Percentiles rank a stretch among this genome's conserved stretches.
Conservation (phyloP, 495 filamentous ascomycete genomes). For the Hyaloscypha finlandica region DNA sequence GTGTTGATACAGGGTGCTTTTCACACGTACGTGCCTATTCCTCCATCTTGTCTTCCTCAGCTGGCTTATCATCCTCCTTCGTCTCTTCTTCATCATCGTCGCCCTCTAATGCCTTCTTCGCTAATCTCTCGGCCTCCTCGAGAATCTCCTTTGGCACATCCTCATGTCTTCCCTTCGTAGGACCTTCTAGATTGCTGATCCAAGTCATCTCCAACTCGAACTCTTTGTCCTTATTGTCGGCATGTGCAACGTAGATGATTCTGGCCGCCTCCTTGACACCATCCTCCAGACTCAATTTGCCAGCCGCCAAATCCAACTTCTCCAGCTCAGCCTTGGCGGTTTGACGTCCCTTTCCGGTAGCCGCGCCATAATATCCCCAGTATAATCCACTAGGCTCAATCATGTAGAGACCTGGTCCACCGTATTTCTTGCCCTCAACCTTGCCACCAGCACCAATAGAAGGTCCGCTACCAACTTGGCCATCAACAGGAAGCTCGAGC, state of each 20-base stretch:
- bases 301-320: slow-evolving; percentile 86
- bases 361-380: slow-evolving; percentile 98
- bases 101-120: slow-evolving; percentile 73
- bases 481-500: slow-evolving; percentile 76
- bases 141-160: slow-evolving; percentile 86
- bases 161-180: slow-evolving; percentile 88
- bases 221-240: slow-evolving; percentile 97
- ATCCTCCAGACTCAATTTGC: slow-evolving; percentile 74
- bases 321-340: slow-evolving; percentile 96
- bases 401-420: slow-evolving; percentile 95
- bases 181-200: slow-evolving; percentile 79
- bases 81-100: slow-evolving; percentile 71
- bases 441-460: slow-evolving; percentile 78
- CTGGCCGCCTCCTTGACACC: slow-evolving; percentile 94
- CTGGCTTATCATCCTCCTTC: slow-evolving; percentile 47
- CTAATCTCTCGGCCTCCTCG: slow-evolving; percentile 87
- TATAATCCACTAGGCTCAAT: slow-evolving; percentile 95
- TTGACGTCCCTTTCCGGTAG: slow-evolving; percentile 94
- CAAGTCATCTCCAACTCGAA: slow-evolving; percentile 99
- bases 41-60: slow-evolving; percentile 68
- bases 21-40: slow-evolving; percentile 52
- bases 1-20: slow-evolving; percentile 32
- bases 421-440: slow-evolving; percentile 69
- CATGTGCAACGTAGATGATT: slow-evolving; percentile 95
- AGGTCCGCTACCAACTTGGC: slow-evolving; percentile 81